Evolutionary conservation across 257 asterid genomes (phyloP).

Genomic region (Buddleja alternifolia): DNA sequence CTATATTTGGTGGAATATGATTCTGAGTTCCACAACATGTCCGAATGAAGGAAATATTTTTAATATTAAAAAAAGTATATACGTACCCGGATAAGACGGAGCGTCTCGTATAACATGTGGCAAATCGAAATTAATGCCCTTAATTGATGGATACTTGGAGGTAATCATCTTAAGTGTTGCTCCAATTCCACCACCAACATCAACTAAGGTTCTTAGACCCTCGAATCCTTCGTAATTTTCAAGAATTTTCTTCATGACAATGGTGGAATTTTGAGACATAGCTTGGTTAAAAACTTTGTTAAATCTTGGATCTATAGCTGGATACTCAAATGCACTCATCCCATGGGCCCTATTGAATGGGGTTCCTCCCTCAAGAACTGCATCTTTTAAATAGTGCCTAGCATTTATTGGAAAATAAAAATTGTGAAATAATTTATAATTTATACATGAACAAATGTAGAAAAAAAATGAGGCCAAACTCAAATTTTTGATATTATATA

Average conservation of each 20-base stretch:
- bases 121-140: slow-evolving; percentile 52
- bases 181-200: slow-evolving; percentile 63
- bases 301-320: slow-evolving; percentile 24
- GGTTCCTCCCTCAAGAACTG: slow-evolving; percentile 48
- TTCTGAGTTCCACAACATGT: no score
- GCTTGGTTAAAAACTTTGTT: slow-evolving; percentile 36
- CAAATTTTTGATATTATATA: no score
- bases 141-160: slow-evolving; percentile 39
- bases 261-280: slow-evolving; percentile 40
- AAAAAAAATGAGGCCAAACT: no score
- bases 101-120: slow-evolving; percentile 60
- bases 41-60: no score
- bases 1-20: no score
- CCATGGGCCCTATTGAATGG: slow-evolving; percentile 50
- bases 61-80: no score
- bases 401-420: background rate
- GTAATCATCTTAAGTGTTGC: slow-evolving; percentile 36
- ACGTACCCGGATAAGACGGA: slow-evolving; percentile 41
- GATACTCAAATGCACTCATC: slow-evolving; percentile 43
- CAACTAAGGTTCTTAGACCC: slow-evolving; percentile 40
- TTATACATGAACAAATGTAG: no score
- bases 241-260: slow-evolving; percentile 36
- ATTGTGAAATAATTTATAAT: background rate
- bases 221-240: slow-evolving; percentile 44
- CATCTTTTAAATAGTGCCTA: slow-evolving; percentile 49